A percentile compares a stretch with the other conserved stretches of the same genome.
phyloP scores from a whole-genome alignment of 2,329 filamentous ascomycete genomes.

The Trichoderma endophyticum region DNA sequence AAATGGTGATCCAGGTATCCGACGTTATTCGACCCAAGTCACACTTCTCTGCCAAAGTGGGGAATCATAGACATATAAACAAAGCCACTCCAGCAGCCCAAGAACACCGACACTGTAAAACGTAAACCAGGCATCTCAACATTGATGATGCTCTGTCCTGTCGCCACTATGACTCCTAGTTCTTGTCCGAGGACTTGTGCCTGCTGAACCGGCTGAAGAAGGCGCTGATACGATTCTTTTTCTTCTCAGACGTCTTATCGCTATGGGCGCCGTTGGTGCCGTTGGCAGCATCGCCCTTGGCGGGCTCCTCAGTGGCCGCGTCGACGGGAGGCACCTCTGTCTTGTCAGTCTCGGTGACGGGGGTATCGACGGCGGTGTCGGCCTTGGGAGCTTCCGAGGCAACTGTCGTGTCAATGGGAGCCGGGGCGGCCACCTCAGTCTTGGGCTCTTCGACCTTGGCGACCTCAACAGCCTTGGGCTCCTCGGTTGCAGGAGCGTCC shows the following conservation, averaged over 20 bases:
- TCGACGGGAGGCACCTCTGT: conserved; percentile 19
- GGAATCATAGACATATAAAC: conserved; percentile 39
- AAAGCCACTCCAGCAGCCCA: conserved; percentile 35
- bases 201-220: conserved; percentile 59
- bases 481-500: conserved; percentile 24
- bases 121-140: conserved; percentile 14
- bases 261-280: conserved; percentile 21
- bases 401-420: conserved; percentile 6
- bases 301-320: conserved; percentile 17
- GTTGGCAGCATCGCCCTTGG: conserved; percentile 24
- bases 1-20: conserved; percentile 31
- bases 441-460: conserved; percentile 17
- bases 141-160: conserved; percentile 16
- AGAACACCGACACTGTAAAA: conserved; percentile 28
- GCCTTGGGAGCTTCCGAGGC: conserved; percentile 20
- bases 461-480: conserved; percentile 1
- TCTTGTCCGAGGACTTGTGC: conserved; percentile 41
- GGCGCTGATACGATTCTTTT: conserved; percentile 62
- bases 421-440: not conserved
- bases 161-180: conserved; percentile 20
- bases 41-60: conserved; percentile 33
- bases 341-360: conserved; percentile 22
- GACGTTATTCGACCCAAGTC: conserved; percentile 29
- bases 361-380: conserved; percentile 17
- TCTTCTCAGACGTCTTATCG: conserved; percentile 41